Base-by-base conservation (phyloP, 2,329 filamentous ascomycete genomes). In the Ophiostoma australiae region DNA sequence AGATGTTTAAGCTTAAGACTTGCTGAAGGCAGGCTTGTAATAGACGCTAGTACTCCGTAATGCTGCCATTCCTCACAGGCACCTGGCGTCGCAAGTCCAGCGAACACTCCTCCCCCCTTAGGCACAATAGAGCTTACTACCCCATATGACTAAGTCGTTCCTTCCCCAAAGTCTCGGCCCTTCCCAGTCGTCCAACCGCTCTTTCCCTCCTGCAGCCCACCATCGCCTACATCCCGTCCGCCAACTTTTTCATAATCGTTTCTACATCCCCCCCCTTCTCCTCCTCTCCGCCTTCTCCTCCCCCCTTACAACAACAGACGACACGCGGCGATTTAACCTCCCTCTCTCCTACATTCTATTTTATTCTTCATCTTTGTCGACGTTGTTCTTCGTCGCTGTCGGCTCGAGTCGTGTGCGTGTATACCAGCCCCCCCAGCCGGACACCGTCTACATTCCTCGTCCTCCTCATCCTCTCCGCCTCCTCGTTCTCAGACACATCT, bases 171-270 rank as follows among this genome's bases (percentile, higher is more conserved):
- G 23, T 66, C 58, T 71, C 55, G 70, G 37, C 41, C 37, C 66
- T 58, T 58, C 69, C n/a, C 52, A 20, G 61, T 65, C 69, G 11
- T 48, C 67, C 61, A 71, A 31, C 41, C 63, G 58, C 63, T 69
- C 33, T 66, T 39, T 69, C 58, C 41, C 61, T 69, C 67, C 68
- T 69, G 44, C 70, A 61, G 48, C 68, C 68, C 44, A 66, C 48
- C 67, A 41, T 39, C 55, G 41, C 70, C 70, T 68, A 48, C 70
- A 37, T 61, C 70, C 52, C 58, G 66, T 63, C 68, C 67, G 67
- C 70, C 70, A 52, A 71, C n/a, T 55, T 71, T 69, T 66, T 66
- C 63, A 66, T 20, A 41, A 27, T 39, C 35, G 35, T 66, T 66
- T 66, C 63, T 66, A 39, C 63, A 66, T 66, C 63, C 23, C 33